These are phyloP conservation scores for Arthrinium puccinioides DNA, from an alignment of 2,329 filamentous ascomycete species.

Conservation along the genomic window DNA sequence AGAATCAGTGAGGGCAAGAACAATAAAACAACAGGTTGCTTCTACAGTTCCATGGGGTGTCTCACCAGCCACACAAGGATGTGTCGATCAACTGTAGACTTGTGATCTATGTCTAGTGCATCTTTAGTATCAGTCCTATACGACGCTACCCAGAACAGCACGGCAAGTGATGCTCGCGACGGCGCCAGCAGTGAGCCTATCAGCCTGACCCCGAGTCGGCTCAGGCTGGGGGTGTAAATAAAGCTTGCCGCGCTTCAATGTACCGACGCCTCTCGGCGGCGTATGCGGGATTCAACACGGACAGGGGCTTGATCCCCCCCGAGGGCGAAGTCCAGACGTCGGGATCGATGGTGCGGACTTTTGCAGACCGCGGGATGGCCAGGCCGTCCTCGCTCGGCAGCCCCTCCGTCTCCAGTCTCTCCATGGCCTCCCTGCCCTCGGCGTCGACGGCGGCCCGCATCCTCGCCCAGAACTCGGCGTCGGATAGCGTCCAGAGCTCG, in stretches of 20 bases:
- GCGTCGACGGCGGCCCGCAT: conserved; percentile 14
- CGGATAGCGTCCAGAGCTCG: conserved; percentile 24
- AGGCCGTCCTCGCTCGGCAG: conserved; percentile 15
- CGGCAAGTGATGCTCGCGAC: no score
- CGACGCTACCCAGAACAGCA: no score
- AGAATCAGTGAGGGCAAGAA: no score
- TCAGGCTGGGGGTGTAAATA: conserved; percentile 7
- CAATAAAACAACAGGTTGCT: no score
- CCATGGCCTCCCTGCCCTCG: conserved; percentile 11
- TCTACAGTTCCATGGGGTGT: no score
- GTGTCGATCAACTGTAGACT: no score
- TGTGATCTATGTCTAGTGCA: no score
- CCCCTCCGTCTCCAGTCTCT: conserved; percentile 13
- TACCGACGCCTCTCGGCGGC: conserved; percentile 12
- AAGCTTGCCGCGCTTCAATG: conserved; percentile 7
- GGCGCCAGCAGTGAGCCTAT: no score
- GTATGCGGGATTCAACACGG: conserved; percentile 12
- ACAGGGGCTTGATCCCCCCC: conserved; percentile 10
- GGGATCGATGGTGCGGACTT: conserved; percentile 25
- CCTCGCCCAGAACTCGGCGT: conserved; percentile 26
- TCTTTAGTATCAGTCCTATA: no score
- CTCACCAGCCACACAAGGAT: no score
- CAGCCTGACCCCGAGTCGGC: no score
- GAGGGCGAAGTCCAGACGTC: conserved; percentile 14
- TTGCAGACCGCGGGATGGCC: conserved; percentile 17